These are phyloP conservation scores for Candida nemodendra DNA, from an alignment of 805 yeast species.

Conservation along the genomic window DNA sequence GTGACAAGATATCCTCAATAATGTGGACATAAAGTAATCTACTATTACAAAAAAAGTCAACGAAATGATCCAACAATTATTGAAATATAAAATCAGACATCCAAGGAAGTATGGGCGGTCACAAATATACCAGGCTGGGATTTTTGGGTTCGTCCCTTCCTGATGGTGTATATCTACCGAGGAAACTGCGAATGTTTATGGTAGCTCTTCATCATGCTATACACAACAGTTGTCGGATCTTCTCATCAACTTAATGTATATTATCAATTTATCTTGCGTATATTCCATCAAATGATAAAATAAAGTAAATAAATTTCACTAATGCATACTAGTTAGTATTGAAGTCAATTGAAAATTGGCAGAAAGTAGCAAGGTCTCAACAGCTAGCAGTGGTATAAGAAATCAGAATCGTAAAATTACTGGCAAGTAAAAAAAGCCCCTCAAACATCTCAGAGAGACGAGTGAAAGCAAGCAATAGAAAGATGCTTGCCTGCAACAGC, in stretches of 20 bases:
- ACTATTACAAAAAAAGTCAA: slow-evolving; percentile 1
- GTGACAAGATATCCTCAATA: no score
- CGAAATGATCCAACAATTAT: neutral
- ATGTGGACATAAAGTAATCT: no score
- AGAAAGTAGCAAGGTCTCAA: no score
- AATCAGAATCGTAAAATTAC: slow-evolving; percentile 67
- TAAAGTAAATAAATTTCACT: no score
- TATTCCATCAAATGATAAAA: neutral
- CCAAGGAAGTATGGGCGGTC: slow-evolving; percentile 92
- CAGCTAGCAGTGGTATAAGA: no score
- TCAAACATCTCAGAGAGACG: slow-evolving; percentile 35
- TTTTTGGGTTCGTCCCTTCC: slow-evolving; percentile 58
- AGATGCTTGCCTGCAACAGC: slow-evolving; percentile 33
- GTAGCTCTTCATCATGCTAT: slow-evolving; percentile 66
- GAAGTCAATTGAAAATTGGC: no score
- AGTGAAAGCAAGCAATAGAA: slow-evolving; percentile 31
- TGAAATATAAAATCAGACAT: slow-evolving; percentile 63
- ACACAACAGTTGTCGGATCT: no score
- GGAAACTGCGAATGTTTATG: slow-evolving; percentile 94
- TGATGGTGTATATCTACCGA: slow-evolving; percentile 78
- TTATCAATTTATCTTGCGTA: neutral
- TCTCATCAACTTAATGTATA: no score
- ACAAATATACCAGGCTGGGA: slow-evolving; percentile 64
- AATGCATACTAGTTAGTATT: slow-evolving; percentile 2
- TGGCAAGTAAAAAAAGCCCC: slow-evolving; percentile 82